Conservation (phyloP, 768 basidiomycete genomes). For the Lepiota brunneoincarnata region DNA sequence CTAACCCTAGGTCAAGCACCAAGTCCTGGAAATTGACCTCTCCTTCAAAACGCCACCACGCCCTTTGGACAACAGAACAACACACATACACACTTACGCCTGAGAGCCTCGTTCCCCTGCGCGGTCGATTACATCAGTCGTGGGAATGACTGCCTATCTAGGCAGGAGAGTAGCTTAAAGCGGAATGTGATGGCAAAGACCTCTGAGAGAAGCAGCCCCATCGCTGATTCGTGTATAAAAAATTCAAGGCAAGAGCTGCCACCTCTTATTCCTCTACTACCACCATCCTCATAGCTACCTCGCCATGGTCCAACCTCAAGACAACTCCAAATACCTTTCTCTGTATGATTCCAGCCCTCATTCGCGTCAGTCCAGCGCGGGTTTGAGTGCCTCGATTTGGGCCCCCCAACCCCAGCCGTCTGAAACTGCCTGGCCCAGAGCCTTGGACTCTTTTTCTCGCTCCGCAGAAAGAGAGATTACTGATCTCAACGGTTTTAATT, state of each 20-base stretch:
- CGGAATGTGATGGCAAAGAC: slow-evolving; percentile 26
- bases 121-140: slow-evolving; percentile 8
- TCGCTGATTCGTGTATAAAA: slow-evolving; percentile 33
- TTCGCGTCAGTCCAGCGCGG: slow-evolving; percentile 33
- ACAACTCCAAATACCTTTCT: slow-evolving; percentile 32
- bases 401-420: slow-evolving; percentile 75
- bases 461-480: slow-evolving; percentile 39
- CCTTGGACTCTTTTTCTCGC: slow-evolving; percentile 60
- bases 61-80: too few relatives aligned
- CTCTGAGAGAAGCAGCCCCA: slow-evolving; percentile 31
- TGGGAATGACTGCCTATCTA: slow-evolving; percentile 19
- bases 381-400: slow-evolving; percentile 68
- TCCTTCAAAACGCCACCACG: too few relatives aligned
- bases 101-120: background rate
- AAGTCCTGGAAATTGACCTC: too few relatives aligned
- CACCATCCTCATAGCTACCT: slow-evolving; percentile 28
- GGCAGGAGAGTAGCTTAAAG: slow-evolving; percentile 31
- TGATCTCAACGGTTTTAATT: slow-evolving; percentile 23
- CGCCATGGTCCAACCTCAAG: slow-evolving; percentile 30
- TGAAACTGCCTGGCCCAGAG: slow-evolving; percentile 65
- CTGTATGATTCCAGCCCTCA: slow-evolving; percentile 40
- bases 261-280: slow-evolving; percentile 42
- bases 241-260: slow-evolving; percentile 20
- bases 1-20: too few relatives aligned
- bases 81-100: background rate